Evolutionary conservation across 192 early-diverging fungal genomes (phyloP).

Genomic region (Spizellomyces sp.): DNA sequence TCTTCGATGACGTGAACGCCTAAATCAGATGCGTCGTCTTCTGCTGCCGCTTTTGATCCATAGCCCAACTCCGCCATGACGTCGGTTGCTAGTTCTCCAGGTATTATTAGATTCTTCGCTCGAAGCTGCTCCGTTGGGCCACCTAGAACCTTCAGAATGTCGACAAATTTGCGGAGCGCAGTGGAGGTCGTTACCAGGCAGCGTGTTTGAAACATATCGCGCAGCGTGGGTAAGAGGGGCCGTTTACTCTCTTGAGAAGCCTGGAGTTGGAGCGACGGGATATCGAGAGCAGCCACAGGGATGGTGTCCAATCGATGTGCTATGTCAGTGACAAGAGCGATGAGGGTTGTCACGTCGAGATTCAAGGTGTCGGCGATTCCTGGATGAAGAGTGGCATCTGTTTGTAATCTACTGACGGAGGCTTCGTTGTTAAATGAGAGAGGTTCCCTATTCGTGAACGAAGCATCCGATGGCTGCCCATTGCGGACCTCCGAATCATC

Average conservation of each 20-base stretch:
- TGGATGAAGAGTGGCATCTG: background rate
- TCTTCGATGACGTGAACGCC: constrained; percentile 30
- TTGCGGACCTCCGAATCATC: background rate
- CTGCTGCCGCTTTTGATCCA: background rate
- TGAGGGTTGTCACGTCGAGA: constrained; percentile 49
- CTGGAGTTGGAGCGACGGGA: constrained; percentile 39
- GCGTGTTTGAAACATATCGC: constrained; percentile 10
- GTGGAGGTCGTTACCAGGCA: constrained; percentile 33
- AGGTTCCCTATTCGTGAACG: too few species aligned
- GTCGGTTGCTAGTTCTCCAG: background rate
- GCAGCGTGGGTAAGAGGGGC: constrained; percentile 33
- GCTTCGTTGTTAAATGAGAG: background rate
- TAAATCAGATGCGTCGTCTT: background rate
- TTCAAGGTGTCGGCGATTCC: constrained; percentile 38
- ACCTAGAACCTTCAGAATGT: constrained; percentile 37
- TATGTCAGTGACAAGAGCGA: constrained; percentile 37
- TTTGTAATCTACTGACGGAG: background rate
- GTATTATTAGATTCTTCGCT: constrained; percentile 34
- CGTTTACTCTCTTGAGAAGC: constrained; percentile 18
- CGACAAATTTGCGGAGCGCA: constrained; percentile 39
- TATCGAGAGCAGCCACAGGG: constrained; percentile 40
- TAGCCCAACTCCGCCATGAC: background rate
- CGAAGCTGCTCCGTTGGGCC: constrained; percentile 40
- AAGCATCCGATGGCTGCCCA: background rate
- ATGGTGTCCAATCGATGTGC: constrained; percentile 37